Base-by-base conservation (phyloP, 225 moss, liverwort and hornwort genomes). In the Pleurozium schreberi region DNA sequence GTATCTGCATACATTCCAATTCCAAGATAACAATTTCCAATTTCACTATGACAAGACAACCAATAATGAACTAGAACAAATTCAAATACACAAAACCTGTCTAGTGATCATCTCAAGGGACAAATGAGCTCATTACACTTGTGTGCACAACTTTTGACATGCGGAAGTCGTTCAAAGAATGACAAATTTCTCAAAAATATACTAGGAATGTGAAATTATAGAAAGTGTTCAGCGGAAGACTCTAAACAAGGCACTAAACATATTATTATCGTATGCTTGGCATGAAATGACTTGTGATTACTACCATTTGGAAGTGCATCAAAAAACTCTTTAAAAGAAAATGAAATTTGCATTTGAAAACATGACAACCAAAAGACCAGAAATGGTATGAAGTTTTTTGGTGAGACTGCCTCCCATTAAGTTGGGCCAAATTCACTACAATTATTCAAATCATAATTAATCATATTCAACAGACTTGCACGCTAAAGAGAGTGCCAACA, bases 371-470 rank as follows among this genome's bases (percentile, higher is more conserved):
- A 68, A n/a, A 5, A 66, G 19, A 34, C 18, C 36, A 4, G 11
- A 67, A 38, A 67, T 67, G 6, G 1, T 38, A 11, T 1, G 20
- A 38, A 38, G 36, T 67, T 38, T 11, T 0, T 67, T 67, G 11
- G 19, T 6, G 2, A 4, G 2, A 2, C 5, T 21, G 6, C 36
- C 2, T 66, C 6, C 1, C 36, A 11, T 68, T 12, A 0, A 40
- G 7, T 23, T 69, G 14, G 40, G 14, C 14, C 69, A 40, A 69
- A 20, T 3, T 40, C 40, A 40, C 1, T 69, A 2, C 3, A 0
- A 69, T 40, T 25, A 7, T 12, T 12, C 23, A 22, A 2, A 1
- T n/a, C 4, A 12, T 22, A 40, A 22, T 13, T 4, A 69, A 25
- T 26, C 3, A 14, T 14, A 8, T 40, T 69, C 4, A 69, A 42